Conservation (phyloP, 2,329 filamentous ascomycete species). For the Aspergillus glaucus region DNA sequence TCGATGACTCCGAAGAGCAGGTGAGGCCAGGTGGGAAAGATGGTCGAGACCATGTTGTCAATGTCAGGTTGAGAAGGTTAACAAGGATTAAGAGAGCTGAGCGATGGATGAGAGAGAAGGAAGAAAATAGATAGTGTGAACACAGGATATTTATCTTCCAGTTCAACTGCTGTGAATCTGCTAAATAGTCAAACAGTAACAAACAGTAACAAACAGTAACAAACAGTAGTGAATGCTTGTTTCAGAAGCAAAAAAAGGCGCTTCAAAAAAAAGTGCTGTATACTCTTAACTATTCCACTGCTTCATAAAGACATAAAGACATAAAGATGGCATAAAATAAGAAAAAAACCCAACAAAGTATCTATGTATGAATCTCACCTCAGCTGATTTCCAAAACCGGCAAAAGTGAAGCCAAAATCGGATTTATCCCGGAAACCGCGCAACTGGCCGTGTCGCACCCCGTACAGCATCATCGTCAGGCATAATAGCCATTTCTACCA, state of each 20-base stretch:
- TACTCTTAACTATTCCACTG: background rate
- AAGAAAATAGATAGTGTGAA: background rate
- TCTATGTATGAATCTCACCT: too few relatives aligned
- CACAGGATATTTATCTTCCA: background rate
- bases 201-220: too few relatives aligned
- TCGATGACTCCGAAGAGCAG: constrained; percentile 63
- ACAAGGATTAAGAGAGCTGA: background rate
- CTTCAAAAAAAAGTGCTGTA: background rate
- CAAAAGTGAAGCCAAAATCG: background rate
- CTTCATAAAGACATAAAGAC: background rate
- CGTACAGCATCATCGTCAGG: background rate
- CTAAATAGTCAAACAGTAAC: too few relatives aligned
- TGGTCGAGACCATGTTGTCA: constrained; percentile 29
- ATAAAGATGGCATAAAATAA: too few relatives aligned
- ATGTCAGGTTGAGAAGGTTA: background rate
- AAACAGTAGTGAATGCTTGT: too few relatives aligned
- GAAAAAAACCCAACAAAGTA: too few relatives aligned
- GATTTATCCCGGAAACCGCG: background rate
- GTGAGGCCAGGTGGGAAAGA: constrained; percentile 58
- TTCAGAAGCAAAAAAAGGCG: too few relatives aligned
- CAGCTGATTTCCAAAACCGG: background rate
- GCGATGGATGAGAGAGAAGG: background rate
- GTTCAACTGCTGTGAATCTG: too few relatives aligned
- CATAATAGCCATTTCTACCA: background rate
- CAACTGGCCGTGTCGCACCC: background rate